Percentiles rank a stretch among this genome's conserved stretches.
Evolutionary conservation across 2,329 filamentous ascomycete genomes (phyloP).

Genomic region (Nemania sp.): DNA sequence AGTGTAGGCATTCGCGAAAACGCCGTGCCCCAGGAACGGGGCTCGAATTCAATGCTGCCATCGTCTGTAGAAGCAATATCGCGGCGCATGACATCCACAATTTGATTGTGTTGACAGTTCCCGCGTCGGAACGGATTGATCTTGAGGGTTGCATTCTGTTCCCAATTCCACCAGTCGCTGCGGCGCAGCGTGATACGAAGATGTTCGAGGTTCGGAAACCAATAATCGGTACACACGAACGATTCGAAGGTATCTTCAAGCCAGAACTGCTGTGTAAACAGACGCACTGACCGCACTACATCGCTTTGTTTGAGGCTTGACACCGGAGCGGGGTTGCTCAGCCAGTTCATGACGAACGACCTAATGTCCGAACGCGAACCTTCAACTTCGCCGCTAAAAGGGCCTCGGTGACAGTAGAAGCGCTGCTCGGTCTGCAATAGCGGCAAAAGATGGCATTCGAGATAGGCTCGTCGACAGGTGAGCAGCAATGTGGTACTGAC

Average conservation of each 20-base stretch:
- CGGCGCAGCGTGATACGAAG: slow-evolving; percentile 41
- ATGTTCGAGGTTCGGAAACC: slow-evolving; percentile 31
- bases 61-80: slow-evolving; percentile 24
- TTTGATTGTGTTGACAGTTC: slow-evolving; percentile 4
- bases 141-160: slow-evolving; percentile 32
- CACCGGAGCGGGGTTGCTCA: slow-evolving; percentile 14
- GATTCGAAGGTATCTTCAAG: slow-evolving; percentile 31
- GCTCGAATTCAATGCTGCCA: slow-evolving; percentile 16
- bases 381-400: slow-evolving; percentile 1
- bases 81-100: slow-evolving; percentile 14
- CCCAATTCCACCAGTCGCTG: slow-evolving; percentile 44
- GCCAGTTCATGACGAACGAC: slow-evolving; percentile 29
- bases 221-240: slow-evolving; percentile 6
- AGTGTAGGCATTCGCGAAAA: slow-evolving; percentile 29
- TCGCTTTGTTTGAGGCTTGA: slow-evolving; percentile 13
- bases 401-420: slow-evolving; percentile 34
- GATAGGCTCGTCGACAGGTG: slow-evolving; percentile 42
- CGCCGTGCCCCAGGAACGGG: slow-evolving; percentile 25
- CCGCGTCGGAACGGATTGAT: slow-evolving; percentile 34
- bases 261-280: slow-evolving; percentile 31
- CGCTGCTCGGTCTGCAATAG: slow-evolving; percentile 36
- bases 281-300: slow-evolving; percentile 23
- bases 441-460: slow-evolving; percentile 39
- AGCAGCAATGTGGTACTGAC: slow-evolving; percentile 34
- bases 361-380: slow-evolving; percentile 23